Percentiles rank a stretch among this genome's conserved stretches.
Evolutionary conservation across 2,329 filamentous ascomycete genomes (phyloP).

Genomic region (Polychaeton citri): DNA sequence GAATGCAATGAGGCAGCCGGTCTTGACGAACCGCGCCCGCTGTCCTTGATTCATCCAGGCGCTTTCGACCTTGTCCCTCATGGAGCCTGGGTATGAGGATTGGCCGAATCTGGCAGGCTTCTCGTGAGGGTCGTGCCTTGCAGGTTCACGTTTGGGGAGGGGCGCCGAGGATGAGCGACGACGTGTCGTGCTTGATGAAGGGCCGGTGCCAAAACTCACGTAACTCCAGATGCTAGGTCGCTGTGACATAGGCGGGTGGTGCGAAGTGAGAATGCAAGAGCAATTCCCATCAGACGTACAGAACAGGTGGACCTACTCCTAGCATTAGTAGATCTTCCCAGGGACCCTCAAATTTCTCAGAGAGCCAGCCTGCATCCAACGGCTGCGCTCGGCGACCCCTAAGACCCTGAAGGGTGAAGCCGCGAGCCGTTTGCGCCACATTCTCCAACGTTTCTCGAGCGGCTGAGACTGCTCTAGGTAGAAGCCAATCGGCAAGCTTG

Average conservation of each 20-base stretch:
- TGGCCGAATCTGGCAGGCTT: conserved; percentile 30
- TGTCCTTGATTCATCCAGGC: conserved; percentile 49
- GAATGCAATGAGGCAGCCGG: conserved; percentile 45
- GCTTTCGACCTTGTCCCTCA: conserved; percentile 25
- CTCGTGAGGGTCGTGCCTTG: conserved; percentile 25
- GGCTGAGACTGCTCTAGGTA: no score
- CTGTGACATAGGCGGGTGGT: not conserved
- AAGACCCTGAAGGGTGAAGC: no score
- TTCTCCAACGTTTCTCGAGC: no score
- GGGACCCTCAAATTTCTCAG: no score
- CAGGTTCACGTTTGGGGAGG: conserved; percentile 26
- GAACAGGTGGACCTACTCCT: no score
- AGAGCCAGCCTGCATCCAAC: no score
- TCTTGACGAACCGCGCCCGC: conserved; percentile 47
- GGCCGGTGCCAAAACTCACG: conserved; percentile 26
- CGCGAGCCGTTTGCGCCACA: no score
- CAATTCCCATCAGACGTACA: no score
- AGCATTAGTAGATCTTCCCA: no score
- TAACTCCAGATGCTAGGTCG: conserved; percentile 33
- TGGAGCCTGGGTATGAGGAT: conserved; percentile 16
- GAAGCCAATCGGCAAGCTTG: no score
- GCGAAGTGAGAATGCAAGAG: no score
- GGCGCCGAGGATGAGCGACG: conserved; percentile 40
- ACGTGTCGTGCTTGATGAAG: conserved; percentile 23
- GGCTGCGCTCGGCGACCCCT: no score